These are phyloP conservation scores for Gossypium gossypioides DNA, from an alignment of 441 rosid species.

Conservation along the genomic window DNA sequence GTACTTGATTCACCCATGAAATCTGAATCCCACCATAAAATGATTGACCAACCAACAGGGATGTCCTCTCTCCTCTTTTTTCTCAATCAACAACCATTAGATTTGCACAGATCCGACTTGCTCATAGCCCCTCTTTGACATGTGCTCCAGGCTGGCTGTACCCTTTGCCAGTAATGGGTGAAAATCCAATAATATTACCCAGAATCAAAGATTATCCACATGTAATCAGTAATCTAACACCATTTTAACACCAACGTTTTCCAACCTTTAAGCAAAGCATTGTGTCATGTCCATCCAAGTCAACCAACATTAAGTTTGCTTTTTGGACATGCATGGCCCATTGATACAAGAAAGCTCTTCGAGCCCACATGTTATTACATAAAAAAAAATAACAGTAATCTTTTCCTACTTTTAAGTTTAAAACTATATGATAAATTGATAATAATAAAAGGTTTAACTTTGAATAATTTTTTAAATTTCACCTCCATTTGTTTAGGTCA, in stretches of 20 bases:
- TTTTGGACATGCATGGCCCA: not conserved
- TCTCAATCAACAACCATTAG: conserved; percentile 11
- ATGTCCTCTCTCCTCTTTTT: not conserved
- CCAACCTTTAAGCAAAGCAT: not conserved
- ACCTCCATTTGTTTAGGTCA: no score
- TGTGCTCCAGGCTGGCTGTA: conserved; percentile 15
- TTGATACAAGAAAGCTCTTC: not conserved
- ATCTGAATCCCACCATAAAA: conserved; percentile 11
- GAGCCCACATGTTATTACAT: no score
- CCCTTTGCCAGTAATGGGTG: not conserved
- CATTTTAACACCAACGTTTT: not conserved
- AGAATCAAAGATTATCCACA: conserved; percentile 1
- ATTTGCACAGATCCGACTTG: conserved; percentile 20
- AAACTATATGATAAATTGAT: no score
- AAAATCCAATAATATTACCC: not conserved
- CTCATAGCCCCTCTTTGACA: conserved; percentile 6
- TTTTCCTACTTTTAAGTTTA: no score
- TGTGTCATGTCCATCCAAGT: not conserved
- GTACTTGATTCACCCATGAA: conserved; percentile 15
- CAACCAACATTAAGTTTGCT: not conserved
- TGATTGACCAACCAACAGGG: conserved; percentile 22
- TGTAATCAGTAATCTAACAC: conserved; percentile 9
- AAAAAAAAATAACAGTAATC: no score
- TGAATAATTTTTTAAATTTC: no score
- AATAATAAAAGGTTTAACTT: no score